Percentiles rank a stretch among this genome's conserved stretches.
phyloP scores from a whole-genome alignment of 176 grass and related monocot species.

The Themeda triandra region DNA sequence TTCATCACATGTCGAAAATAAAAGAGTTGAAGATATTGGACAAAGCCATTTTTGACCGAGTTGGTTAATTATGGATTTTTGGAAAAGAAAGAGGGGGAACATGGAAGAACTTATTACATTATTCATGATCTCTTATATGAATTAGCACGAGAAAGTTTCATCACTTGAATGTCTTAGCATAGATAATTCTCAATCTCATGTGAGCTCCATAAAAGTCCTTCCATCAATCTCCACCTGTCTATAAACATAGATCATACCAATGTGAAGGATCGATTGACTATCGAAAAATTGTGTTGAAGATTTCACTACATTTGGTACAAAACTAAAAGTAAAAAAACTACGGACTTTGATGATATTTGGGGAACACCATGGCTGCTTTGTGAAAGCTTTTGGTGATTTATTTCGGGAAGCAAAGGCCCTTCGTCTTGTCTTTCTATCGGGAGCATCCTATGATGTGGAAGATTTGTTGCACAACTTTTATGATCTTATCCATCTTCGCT shows the following conservation, averaged over 20 bases:
- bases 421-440: background rate
- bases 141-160: background rate
- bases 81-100: background rate
- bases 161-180: background rate
- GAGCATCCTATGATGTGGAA: background rate
- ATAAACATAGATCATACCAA: background rate
- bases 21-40: background rate
- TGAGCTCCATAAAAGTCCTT: background rate
- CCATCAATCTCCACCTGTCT: background rate
- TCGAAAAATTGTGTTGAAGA: background rate
- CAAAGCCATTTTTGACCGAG: background rate
- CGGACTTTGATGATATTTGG: background rate
- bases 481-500: background rate
- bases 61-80: background rate
- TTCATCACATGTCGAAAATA: background rate
- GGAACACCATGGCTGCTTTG: background rate
- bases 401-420: background rate
- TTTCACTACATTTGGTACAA: background rate
- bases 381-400: background rate
- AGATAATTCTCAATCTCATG: background rate
- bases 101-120: background rate
- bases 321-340: background rate
- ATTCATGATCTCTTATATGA: background rate
- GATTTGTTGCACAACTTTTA: background rate
- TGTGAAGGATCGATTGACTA: background rate